Percentiles rank a stretch among this genome's conserved stretches.
Conservation (phyloP, 176 grass and related monocot species). For the Dactylis glomerata region DNA sequence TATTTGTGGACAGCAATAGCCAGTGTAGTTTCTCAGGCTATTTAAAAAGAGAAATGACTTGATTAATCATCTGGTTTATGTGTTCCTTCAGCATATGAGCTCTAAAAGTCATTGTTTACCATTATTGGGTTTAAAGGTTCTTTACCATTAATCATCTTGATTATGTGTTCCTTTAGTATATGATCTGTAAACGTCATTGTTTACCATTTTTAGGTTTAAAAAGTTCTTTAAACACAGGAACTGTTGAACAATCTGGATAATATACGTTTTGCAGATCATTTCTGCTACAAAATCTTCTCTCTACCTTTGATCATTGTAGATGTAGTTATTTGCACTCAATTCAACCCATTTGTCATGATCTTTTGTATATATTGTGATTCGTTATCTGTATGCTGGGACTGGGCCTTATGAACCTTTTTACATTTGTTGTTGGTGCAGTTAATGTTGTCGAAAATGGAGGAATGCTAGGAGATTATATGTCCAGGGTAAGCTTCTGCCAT, state of each 20-base stretch:
- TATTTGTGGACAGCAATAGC: not conserved
- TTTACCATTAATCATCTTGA: not conserved
- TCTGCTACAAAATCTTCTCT: not conserved
- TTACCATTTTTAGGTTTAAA: not conserved
- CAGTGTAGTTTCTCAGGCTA: not conserved
- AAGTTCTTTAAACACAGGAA: not conserved
- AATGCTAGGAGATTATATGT: conserved; percentile 53
- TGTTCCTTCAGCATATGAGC: not conserved
- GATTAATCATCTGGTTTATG: not conserved
- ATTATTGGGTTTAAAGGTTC: not conserved
- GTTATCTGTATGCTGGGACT: not conserved
- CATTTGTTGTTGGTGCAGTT: conserved; percentile 31
- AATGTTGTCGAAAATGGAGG: conserved; percentile 57
- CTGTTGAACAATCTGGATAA: not conserved
- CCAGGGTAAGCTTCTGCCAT: conserved; percentile 48
- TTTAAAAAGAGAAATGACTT: not conserved
- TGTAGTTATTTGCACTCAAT: not conserved
- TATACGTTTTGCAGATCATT: not conserved
- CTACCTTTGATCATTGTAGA: not conserved
- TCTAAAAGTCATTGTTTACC: not conserved
- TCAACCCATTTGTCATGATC: not conserved
- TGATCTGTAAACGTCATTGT: not conserved
- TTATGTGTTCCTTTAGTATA: not conserved
- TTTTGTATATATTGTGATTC: not conserved
- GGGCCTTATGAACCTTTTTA: conserved; percentile 1